Evolutionary conservation across 2,329 filamentous ascomycete species (phyloP), one percentile per base, ranked within the genome.

Genomic region (Colletotrichum horii): DNA sequence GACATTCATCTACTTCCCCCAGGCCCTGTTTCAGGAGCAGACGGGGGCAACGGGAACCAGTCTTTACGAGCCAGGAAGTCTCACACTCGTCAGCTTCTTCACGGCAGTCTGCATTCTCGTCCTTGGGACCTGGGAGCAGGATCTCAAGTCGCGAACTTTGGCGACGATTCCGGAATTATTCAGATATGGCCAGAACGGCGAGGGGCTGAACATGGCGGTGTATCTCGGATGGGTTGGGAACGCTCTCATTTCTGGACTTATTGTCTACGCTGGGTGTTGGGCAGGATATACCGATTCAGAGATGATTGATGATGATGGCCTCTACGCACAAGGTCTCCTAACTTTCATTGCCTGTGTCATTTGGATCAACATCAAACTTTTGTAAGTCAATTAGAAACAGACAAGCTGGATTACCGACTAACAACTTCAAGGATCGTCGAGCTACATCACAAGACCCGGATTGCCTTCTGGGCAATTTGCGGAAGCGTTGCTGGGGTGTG

Each of bases 11-110:
- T 97, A 97, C 82, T 88, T 97, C 5, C 94, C 94, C 0, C 94
- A 97, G 83, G 95, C 95, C 1, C 87, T 96, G 36, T 98, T 94
- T 80, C 95, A 98, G 84, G 90, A 91, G 70, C 96, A 92, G 85
- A 94, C 93, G 32, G 96, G 96, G 8, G 98, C 97, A 82, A 97
- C 94, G 0, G 96, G 96, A 1, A 98, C 96, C 1, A 96, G 94
- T 71, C 88, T 98, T n/a, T 98, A 98, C 86, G 95, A 98, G 83
- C 91, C 92, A 2, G 96, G 94, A 85, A 95, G 93, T 78, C 85
- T 98, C 81, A 97, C 94, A 60, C 95, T 98, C 82, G 96, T 98
- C 87, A 98, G 98, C 82, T 90, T 98, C n/a, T 98, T 98, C 84
- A 98, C 96, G 1, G 96, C 94, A 73, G 87, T 98, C 4, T 93